These are phyloP conservation scores for Cornus florida DNA, from an alignment of 148 eudicot genomes.

Conservation along the genomic window DNA sequence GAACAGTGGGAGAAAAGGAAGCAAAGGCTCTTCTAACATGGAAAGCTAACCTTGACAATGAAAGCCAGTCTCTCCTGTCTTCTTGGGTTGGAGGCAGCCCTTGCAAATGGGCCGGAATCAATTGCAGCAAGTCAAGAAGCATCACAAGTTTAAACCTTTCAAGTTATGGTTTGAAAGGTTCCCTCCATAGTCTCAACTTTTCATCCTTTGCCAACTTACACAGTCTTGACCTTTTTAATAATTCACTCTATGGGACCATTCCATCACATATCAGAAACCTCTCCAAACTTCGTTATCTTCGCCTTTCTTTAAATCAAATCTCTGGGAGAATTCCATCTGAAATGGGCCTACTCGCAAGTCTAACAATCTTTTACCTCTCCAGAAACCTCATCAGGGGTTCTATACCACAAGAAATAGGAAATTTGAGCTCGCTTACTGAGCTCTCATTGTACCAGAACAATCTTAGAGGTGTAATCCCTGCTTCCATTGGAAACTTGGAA, in stretches of 20 bases:
- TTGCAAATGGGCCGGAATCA: constrained; percentile 19
- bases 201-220: constrained; percentile 8
- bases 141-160: neutral
- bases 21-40: constrained; percentile 20
- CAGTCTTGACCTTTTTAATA: neutral
- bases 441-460: neutral
- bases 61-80: constrained; percentile 6
- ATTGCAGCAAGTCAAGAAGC: constrained; percentile 2
- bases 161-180: constrained; percentile 10
- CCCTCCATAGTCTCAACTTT: constrained; percentile 8
- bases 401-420: constrained; percentile 2
- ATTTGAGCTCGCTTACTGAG: neutral
- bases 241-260: neutral
- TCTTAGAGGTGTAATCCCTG: constrained; percentile 9
- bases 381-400: neutral
- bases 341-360: neutral
- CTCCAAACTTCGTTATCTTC: neutral
- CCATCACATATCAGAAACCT: neutral
- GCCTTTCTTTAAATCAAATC: neutral
- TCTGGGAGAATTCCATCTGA: neutral
- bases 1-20: neutral
- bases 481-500: neutral
- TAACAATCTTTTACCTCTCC: neutral
- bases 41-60: constrained; percentile 17
- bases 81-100: constrained; percentile 15